Conservation (phyloP, 495 filamentous ascomycete genomes). For the Penicillium odoratum region DNA sequence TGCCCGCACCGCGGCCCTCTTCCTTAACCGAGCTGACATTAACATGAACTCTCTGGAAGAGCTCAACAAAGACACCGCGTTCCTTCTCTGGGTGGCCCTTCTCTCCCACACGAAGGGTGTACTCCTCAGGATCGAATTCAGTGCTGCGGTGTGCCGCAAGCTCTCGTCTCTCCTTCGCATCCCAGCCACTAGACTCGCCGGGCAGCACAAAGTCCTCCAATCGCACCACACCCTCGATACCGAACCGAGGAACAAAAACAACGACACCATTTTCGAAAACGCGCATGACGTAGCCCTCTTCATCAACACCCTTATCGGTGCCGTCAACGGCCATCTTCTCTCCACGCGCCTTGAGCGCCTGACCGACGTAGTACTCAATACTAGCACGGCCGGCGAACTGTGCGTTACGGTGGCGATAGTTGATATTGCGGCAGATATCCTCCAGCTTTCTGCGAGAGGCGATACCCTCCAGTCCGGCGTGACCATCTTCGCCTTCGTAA, state of each 20-base stretch:
- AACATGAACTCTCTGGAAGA: conserved; percentile 89
- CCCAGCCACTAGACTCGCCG: conserved; percentile 52
- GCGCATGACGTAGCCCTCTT: conserved; percentile 94
- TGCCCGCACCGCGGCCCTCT: conserved; percentile 76
- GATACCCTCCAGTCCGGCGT: conserved; percentile 68
- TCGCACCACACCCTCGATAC: conserved; percentile 88
- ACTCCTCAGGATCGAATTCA: conserved; percentile 80
- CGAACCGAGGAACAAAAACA: conserved; percentile 92
- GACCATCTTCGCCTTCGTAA: conserved; percentile 65
- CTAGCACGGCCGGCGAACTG: conserved; percentile 91
- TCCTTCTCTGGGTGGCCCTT: conserved; percentile 50
- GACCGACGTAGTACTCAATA: conserved; percentile 96
- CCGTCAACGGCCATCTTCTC: conserved; percentile 42
- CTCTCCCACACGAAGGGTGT: conserved; percentile 60
- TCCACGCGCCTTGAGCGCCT: conserved; percentile 83
- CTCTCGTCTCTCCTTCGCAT: conserved; percentile 40
- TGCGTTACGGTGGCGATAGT: conserved; percentile 93
- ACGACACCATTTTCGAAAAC: conserved; percentile 97
- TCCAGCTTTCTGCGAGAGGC: conserved; percentile 77
- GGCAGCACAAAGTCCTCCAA: conserved; percentile 76
- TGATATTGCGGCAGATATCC: conserved; percentile 95
- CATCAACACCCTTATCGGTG: conserved; percentile 54
- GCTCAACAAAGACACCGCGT: conserved; percentile 61
- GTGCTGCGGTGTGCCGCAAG: conserved; percentile 55
- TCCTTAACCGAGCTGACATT: conserved; percentile 90